These are phyloP conservation scores for Dactylellina leptospora DNA, from an alignment of 2,329 filamentous ascomycete species.

Conservation along the genomic window DNA sequence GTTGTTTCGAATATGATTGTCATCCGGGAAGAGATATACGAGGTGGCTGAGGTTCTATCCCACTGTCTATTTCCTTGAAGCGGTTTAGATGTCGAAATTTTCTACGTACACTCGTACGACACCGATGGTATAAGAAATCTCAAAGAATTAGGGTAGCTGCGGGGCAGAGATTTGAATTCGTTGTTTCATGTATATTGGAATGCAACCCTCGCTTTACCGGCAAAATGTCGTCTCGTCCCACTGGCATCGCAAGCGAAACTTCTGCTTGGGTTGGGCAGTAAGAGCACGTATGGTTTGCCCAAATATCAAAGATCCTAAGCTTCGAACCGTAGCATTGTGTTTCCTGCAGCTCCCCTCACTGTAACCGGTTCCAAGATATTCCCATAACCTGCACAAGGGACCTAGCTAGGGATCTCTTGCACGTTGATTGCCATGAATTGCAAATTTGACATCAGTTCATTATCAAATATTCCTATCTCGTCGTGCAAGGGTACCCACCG, in stretches of 20 bases:
- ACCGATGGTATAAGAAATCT: slow-evolving; percentile 10
- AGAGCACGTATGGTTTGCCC: no score
- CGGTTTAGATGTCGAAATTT: slow-evolving; percentile 20
- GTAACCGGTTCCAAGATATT: slow-evolving; percentile 26
- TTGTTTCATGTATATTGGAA: slow-evolving; percentile 48
- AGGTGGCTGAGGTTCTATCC: slow-evolving; percentile 42
- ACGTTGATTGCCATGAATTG: slow-evolving; percentile 35
- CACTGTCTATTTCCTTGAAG: slow-evolving; percentile 26
- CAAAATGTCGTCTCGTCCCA: slow-evolving; percentile 50
- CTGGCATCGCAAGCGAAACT: slow-evolving; percentile 38
- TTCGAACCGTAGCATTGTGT: not conserved
- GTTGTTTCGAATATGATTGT: slow-evolving; percentile 28
- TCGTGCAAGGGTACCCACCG: slow-evolving; percentile 13
- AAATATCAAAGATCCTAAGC: not conserved
- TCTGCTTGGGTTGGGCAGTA: not conserved
- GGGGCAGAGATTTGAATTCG: slow-evolving; percentile 27
- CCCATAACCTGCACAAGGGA: slow-evolving; percentile 15
- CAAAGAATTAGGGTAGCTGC: slow-evolving; percentile 8
- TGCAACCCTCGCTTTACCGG: slow-evolving; percentile 52
- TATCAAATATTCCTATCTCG: slow-evolving; percentile 51
- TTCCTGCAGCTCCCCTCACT: slow-evolving; percentile 18
- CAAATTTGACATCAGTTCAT: slow-evolving; percentile 37
- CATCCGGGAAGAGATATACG: slow-evolving; percentile 34
- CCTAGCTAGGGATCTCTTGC: slow-evolving; percentile 20
- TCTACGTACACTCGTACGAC: slow-evolving; percentile 39